A percentile compares a stretch with the other conserved stretches of the same genome.
Conservation (phyloP, 768 basidiomycete species). For the Tulasnella sp. region DNA sequence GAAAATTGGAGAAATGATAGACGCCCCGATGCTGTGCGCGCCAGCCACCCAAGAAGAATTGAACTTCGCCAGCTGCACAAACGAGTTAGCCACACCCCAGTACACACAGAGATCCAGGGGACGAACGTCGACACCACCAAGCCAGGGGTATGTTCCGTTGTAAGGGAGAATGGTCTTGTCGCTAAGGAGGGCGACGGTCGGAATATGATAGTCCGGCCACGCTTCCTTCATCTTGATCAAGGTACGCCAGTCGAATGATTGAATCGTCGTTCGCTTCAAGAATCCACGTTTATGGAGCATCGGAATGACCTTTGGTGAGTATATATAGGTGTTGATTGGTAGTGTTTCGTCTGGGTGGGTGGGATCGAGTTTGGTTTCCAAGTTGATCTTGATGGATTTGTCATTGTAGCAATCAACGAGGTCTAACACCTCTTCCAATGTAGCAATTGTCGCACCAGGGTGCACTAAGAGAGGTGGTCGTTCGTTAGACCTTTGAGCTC, state of each 20-base stretch:
- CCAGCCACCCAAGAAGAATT: conserved; percentile 37
- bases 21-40: conserved; percentile 48
- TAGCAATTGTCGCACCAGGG: conserved; percentile 58
- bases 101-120: not conserved
- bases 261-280: conserved; percentile 26
- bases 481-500: conserved; percentile 19
- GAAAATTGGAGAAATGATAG: conserved; percentile 49
- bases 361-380: conserved; percentile 37
- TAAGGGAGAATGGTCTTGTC: conserved; percentile 21
- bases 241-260: conserved; percentile 76
- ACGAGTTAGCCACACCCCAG: conserved; percentile 28
- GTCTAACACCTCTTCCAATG: conserved; percentile 58
- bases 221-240: conserved; percentile 61
- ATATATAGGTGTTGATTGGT: conserved; percentile 23
- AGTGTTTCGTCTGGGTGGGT: conserved; percentile 22
- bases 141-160: not conserved
- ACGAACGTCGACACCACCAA: conserved; percentile 29
- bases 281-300: conserved; percentile 2
- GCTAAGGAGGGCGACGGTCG: conserved; percentile 53
- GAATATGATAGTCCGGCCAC: conserved; percentile 43
- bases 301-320: conserved; percentile 16
- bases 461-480: conserved; percentile 45
- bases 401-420: conserved; percentile 62
- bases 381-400: conserved; percentile 54
- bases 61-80: conserved; percentile 31